phyloP scores from a whole-genome alignment of 345 rosid genomes.

The Viola odorata region DNA sequence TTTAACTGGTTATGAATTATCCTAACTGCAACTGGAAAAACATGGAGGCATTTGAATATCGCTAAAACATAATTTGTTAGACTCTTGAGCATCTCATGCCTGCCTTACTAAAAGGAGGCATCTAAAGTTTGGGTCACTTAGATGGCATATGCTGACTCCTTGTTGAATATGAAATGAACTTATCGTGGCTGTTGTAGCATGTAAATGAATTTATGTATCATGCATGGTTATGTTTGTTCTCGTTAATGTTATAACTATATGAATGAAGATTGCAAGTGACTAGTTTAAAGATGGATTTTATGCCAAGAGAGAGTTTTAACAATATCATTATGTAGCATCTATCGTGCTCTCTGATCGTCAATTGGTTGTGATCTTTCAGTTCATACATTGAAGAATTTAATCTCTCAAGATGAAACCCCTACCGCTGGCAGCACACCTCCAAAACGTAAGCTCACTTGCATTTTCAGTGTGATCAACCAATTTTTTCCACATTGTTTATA shows the following conservation, averaged over 20 bases:
- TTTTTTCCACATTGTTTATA: background rate
- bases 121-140: too few species aligned
- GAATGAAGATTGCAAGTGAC: background rate
- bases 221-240: background rate
- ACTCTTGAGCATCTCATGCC: too few species aligned
- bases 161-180: too few species aligned
- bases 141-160: too few species aligned
- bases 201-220: background rate
- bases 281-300: background rate
- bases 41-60: background rate
- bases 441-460: slow-evolving; percentile 47
- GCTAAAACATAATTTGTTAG: background rate
- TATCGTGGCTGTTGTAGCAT: too few species aligned
- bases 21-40: background rate
- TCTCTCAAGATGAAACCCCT: slow-evolving; percentile 78
- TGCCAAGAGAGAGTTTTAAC: background rate
- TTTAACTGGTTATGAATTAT: background rate
- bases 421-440: slow-evolving; percentile 46
- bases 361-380: slow-evolving; percentile 35
- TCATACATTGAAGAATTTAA: slow-evolving; percentile 77
- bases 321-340: too few species aligned
- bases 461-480: background rate
- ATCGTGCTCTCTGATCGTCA: too few species aligned
- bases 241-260: background rate
- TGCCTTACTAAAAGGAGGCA: too few species aligned